A percentile compares a stretch with the other conserved stretches of the same genome.
Evolutionary conservation across 495 filamentous ascomycete species (phyloP).

Genomic region (Aspergillus affinis): DNA sequence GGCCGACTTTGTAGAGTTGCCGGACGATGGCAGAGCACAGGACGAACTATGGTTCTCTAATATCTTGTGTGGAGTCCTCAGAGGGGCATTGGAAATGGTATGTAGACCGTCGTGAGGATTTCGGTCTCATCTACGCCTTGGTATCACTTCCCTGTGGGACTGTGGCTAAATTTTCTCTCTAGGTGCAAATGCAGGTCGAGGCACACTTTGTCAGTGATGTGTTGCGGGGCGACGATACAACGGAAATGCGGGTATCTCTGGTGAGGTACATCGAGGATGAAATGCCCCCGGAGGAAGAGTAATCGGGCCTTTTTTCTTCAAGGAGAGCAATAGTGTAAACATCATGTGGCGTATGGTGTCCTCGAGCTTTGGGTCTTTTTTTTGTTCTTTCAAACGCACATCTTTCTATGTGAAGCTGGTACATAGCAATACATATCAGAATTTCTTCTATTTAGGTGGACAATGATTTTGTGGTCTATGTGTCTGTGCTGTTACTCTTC

Average conservation of each 20-base stretch:
- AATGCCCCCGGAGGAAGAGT: constrained; percentile 94
- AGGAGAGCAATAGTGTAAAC: background rate
- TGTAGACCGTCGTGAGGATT: constrained; percentile 15
- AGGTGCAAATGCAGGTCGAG: constrained; percentile 99
- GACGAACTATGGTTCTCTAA: constrained; percentile 99
- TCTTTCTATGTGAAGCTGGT: background rate
- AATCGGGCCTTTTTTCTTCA: constrained; percentile 18
- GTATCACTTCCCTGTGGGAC: constrained; percentile 16
- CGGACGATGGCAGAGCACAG: constrained; percentile 92
- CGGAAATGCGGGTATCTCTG: constrained; percentile 93
- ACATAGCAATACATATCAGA: background rate
- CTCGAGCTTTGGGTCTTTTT: constrained; percentile 12
- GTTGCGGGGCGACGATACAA: constrained; percentile 88
- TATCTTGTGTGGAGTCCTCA: constrained; percentile 88
- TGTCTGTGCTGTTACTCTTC: background rate
- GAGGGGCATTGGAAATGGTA: constrained; percentile 95
- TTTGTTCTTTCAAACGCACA: background rate
- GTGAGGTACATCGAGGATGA: constrained; percentile 97
- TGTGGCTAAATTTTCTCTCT: constrained; percentile 20
- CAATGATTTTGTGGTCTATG: background rate
- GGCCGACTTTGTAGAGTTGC: constrained; percentile 95
- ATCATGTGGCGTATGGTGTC: constrained; percentile 27
- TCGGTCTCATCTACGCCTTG: constrained; percentile 3
- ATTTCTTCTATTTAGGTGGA: background rate
- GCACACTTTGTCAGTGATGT: constrained; percentile 96